Evolutionary conservation across 1,139 yeast species (phyloP).

Genomic region (Sugiyamaella sp.): DNA sequence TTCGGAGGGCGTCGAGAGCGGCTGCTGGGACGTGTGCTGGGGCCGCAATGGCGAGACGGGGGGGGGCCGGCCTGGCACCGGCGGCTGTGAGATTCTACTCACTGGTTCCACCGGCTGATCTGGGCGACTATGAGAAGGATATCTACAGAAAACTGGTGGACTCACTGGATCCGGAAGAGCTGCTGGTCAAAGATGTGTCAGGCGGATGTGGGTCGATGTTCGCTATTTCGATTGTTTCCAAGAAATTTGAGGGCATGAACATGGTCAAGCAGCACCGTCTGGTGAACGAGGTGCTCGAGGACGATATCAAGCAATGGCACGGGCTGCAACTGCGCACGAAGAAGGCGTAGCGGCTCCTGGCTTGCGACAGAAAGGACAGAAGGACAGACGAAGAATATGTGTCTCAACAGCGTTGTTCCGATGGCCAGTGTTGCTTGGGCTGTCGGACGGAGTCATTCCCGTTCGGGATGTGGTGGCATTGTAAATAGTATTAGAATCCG

Average conservation of each 20-base stretch:
- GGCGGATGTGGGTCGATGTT: constrained; percentile 99
- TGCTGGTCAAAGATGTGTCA: constrained; percentile 78
- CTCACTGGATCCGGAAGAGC: constrained; percentile 58
- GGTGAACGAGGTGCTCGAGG: constrained; percentile 79
- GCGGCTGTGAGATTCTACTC: neutral
- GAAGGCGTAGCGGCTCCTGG: too few species aligned
- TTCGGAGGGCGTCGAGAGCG: neutral
- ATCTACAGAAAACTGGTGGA: constrained; percentile 59
- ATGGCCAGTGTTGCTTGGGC: too few species aligned
- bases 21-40: neutral
- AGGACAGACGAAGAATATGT: neutral
- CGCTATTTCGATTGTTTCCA: constrained; percentile 77
- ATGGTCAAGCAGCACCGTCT: constrained; percentile 91
- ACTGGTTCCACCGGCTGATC: constrained; percentile 14
- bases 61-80: neutral
- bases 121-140: constrained; percentile 66
- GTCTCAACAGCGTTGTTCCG: too few species aligned
- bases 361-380: too few species aligned
- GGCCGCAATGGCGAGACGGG: neutral
- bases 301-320: constrained; percentile 92
- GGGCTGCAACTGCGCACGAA: constrained; percentile 83
- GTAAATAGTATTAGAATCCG: constrained; percentile 6
- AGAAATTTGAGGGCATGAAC: constrained; percentile 72
- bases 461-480: too few species aligned
- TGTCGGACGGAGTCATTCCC: too few species aligned